Percentiles rank a stretch among this genome's conserved stretches.
These are phyloP conservation scores for Oryza glaberrima DNA, from an alignment of 176 grass and related monocot genomes.

Conservation along the genomic window DNA sequence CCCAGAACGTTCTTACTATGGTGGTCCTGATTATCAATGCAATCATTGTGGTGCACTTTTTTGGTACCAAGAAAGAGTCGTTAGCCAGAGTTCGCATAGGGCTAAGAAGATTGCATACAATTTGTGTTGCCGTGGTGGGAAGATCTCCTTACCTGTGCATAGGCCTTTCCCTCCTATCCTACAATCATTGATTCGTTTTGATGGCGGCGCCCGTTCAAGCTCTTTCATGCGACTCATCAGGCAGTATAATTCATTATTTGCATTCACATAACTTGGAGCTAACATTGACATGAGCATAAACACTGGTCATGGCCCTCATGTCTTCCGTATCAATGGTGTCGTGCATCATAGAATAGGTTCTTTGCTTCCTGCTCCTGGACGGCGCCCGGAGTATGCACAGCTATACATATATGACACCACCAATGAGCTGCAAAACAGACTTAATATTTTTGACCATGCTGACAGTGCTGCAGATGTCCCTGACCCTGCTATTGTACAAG, in stretches of 20 bases:
- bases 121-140: neutral
- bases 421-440: too few species aligned
- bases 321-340: neutral
- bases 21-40: neutral
- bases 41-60: neutral
- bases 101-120: neutral
- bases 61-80: neutral
- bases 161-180: neutral
- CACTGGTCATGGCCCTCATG: neutral
- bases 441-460: too few species aligned
- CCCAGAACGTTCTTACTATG: neutral
- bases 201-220: neutral
- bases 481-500: too few species aligned
- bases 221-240: neutral
- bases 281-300: neutral
- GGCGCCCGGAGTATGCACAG: neutral
- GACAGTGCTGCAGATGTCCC: too few species aligned
- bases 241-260: neutral
- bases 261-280: neutral
- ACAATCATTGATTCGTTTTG: neutral
- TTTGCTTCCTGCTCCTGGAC: fast-evolving
- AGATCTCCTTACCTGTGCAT: neutral
- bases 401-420: neutral
- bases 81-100: neutral
- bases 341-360: neutral